Base-by-base conservation (phyloP, 2,329 filamentous ascomycete genomes). In the Bipolaris gigantea region DNA sequence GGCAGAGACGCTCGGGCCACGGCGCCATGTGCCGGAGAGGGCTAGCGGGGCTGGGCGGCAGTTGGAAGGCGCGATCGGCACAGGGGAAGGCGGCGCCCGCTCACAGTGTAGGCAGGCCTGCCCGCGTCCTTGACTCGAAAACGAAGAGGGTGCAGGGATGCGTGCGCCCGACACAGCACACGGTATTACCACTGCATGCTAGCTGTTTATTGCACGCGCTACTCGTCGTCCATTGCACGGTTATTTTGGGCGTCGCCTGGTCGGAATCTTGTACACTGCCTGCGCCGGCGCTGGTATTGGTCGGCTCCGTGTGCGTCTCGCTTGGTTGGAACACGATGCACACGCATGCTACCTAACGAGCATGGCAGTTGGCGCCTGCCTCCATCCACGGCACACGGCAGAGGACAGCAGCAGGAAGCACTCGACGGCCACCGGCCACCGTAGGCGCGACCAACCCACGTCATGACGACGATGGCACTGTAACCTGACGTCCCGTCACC, bases 201-300 rank as follows among this genome's bases (percentile, higher is more conserved):
- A 30, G 4, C 21, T 47, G 48, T 32, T 43, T 49, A 46, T 42
- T 52, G 44, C 55, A 34, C 41, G 44, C 50, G 32, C 43, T 36
- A 21, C 41, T 30, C 10, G 10, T 30, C 3, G 27, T 13, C 27
- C 27, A 30, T 59, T 46, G 58, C 40, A 36, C 27, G 38, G 52
- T 46, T 67, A 67, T 67, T 67, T 65, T 62, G 55, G 60, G 56
- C 47, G 52, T 11, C 9, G 27, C 9, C 27, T 30, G 27, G 27
- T 10, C 11, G 8, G 25, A 27, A 27, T 27, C 25, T 9, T 27
- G 25, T 27, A 27, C 25, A 27, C 25, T 2, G 25, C 25, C n/a
- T n/a, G 10, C 25, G 25, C 25, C 7, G n/a, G n/a, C 25, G 25
- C 25, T 27, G 25, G 25, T 27, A 27, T 27, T 27, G 27, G 27